Evolutionary conservation across 2,329 filamentous ascomycete species (phyloP).

Genomic region (Colletotrichum melonis): DNA sequence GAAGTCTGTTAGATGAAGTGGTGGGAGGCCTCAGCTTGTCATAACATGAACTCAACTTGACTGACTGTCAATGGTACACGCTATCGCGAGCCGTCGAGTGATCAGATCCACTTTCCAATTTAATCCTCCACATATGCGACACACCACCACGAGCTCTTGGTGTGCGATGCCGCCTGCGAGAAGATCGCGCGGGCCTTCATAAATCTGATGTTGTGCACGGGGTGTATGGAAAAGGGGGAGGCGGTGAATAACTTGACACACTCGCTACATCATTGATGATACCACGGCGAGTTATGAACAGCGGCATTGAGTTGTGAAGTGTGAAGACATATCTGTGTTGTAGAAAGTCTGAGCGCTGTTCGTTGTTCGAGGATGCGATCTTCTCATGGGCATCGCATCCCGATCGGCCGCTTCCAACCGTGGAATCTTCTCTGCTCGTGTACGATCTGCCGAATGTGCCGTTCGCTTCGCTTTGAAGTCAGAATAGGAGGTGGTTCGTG

Average conservation of each 20-base stretch:
- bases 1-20: constrained; percentile 2
- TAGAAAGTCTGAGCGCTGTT: neutral
- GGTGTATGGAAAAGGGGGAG: constrained; percentile 12
- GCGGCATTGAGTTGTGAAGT: neutral
- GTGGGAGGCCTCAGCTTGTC: neutral
- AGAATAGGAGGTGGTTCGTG: neutral
- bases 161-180: neutral
- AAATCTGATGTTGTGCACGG: constrained; percentile 12
- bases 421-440: neutral
- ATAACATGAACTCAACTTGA: neutral
- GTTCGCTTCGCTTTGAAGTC: neutral
- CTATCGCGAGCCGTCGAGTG: constrained; percentile 15
- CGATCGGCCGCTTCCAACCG: constrained; percentile 16
- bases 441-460: neutral
- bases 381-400: constrained; percentile 16
- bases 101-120: constrained; percentile 32
- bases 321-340: neutral
- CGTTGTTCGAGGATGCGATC: constrained; percentile 4
- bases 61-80: neutral
- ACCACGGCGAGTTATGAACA: neutral
- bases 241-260: constrained; percentile 32
- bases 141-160: constrained; percentile 17
- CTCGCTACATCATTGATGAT: constrained; percentile 19
- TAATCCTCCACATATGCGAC: constrained; percentile 32
- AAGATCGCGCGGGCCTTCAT: constrained; percentile 24